phyloP scores from a whole-genome alignment of 345 rosid genomes.

The Brassica napus region DNA sequence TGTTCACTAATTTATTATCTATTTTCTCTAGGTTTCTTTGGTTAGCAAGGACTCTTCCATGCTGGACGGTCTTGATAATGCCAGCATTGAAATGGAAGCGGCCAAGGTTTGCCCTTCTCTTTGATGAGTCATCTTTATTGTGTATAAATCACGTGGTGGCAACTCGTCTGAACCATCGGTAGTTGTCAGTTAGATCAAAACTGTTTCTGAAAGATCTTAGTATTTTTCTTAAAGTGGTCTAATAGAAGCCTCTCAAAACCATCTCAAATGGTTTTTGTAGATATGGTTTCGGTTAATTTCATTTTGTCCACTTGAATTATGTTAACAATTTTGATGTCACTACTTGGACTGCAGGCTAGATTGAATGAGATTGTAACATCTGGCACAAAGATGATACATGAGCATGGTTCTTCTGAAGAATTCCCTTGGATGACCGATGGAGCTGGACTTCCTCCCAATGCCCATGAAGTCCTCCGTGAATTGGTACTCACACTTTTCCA shows the following conservation, averaged over 20 bases:
- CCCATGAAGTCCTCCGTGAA: constrained; percentile 74
- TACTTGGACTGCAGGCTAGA: constrained; percentile 62
- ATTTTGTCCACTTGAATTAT: not conserved
- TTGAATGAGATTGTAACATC: constrained; percentile 81
- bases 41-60: constrained; percentile 99
- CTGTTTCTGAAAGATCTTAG: not conserved
- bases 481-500: constrained; percentile 52
- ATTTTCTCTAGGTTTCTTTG: constrained; percentile 78
- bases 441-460: constrained; percentile 91
- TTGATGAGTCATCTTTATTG: not conserved
- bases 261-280: not conserved
- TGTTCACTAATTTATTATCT: no score
- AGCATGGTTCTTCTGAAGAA: constrained; percentile 53
- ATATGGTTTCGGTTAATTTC: not conserved
- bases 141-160: constrained; percentile 8
- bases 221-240: not conserved
- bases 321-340: not conserved
- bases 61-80: constrained; percentile 99
- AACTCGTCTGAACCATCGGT: constrained; percentile 1
- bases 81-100: constrained; percentile 93
- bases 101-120: constrained; percentile 71
- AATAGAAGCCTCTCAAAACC: not conserved
- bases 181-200: not conserved
- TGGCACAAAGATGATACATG: constrained; percentile 47
- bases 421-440: constrained; percentile 98